Conservation (phyloP, 257 asterid genomes). For the Lycium ferocissimum region DNA sequence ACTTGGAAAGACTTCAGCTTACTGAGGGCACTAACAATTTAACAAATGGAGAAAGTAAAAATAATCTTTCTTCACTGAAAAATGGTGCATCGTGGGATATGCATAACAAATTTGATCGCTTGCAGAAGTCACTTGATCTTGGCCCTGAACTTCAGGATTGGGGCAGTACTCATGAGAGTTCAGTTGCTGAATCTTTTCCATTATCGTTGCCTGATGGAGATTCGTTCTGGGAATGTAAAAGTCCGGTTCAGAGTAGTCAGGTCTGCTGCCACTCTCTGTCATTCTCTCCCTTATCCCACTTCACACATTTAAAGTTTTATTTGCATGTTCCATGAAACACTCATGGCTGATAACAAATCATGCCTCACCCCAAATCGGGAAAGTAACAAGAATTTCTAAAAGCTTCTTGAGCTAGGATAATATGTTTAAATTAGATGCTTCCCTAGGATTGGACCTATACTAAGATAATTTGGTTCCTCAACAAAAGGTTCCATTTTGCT, state of each 20-base stretch:
- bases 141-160: constrained; percentile 39
- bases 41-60: constrained; percentile 42
- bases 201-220: constrained; percentile 19
- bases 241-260: constrained; percentile 28
- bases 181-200: constrained; percentile 49
- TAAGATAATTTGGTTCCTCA: not conserved
- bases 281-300: not conserved
- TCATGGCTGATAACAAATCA: not conserved
- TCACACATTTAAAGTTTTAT: not conserved
- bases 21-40: constrained; percentile 43
- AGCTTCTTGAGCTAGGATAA: not conserved
- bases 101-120: constrained; percentile 39
- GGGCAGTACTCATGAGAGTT: constrained; percentile 43
- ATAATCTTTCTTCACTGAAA: constrained; percentile 35
- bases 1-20: constrained; percentile 65
- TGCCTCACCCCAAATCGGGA: not conserved
- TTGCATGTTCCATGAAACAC: not conserved
- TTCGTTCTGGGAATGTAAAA: constrained; percentile 32
- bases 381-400: not conserved
- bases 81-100: constrained; percentile 38
- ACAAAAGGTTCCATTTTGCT: too few species aligned
- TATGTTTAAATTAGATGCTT: not conserved
- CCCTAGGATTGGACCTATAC: not conserved
- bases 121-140: constrained; percentile 44
- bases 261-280: not conserved